A percentile compares a stretch with the other conserved stretches of the same genome.
phyloP scores from a whole-genome alignment of 768 basidiomycete species.

The Coprinellus aureogranulatus region DNA sequence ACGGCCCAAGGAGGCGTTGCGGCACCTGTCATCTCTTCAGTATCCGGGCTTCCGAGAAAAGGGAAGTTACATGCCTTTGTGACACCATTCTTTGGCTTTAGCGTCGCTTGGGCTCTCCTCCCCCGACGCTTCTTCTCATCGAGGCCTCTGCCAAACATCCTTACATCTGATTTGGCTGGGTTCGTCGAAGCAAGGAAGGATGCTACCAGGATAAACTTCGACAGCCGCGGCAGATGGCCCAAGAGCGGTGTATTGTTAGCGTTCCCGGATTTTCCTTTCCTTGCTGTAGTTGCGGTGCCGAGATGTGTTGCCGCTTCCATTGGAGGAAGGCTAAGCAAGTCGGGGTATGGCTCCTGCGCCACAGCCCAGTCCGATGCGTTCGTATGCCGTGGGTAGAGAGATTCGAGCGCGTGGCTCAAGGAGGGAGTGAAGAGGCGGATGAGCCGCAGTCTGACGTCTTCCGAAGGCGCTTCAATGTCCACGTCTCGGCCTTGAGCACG shows the following conservation, averaged over 20 bases:
- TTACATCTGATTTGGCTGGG: conserved; percentile 72
- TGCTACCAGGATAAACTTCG: conserved; percentile 73
- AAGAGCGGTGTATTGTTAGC: background rate
- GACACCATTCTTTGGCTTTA: conserved; percentile 40
- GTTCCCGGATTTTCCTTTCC: background rate
- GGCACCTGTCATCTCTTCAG: conserved; percentile 46
- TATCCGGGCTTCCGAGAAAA: too few species aligned
- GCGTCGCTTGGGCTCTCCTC: conserved; percentile 34
- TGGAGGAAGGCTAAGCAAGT: conserved; percentile 34
- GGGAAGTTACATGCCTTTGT: conserved; percentile 38
- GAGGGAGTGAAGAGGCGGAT: conserved; percentile 61
- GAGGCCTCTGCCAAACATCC: conserved; percentile 76
- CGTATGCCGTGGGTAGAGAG: conserved; percentile 65
- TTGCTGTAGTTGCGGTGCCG: background rate
- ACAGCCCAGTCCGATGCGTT: conserved; percentile 63
- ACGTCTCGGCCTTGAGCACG: conserved; percentile 17
- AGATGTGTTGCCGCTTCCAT: conserved; percentile 10
- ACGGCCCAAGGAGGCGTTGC: conserved; percentile 77
- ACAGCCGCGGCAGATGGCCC: conserved; percentile 53
- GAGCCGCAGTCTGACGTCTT: conserved; percentile 67
- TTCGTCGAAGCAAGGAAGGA: conserved; percentile 84
- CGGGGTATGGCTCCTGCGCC: conserved; percentile 44
- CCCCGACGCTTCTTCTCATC: conserved; percentile 64
- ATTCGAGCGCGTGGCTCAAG: conserved; percentile 59
- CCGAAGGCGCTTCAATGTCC: conserved; percentile 36